phyloP scores from a whole-genome alignment of 1,139 yeast genomes.

The Hemisphaericaspora subhashii region DNA sequence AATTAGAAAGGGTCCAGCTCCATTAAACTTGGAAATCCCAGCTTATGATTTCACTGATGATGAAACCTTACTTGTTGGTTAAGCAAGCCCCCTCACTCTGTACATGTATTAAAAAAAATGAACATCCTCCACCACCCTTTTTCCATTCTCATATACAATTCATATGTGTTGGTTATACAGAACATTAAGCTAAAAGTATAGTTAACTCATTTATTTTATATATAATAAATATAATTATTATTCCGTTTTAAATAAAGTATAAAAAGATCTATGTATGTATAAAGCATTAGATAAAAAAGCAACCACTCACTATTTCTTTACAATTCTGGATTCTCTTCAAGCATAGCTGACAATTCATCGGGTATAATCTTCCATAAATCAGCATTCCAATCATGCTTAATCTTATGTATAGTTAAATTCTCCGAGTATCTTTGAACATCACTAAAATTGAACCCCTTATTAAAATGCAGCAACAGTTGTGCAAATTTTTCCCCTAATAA shows the following conservation, averaged over 20 bases:
- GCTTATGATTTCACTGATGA: slow-evolving; percentile 79
- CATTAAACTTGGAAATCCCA: slow-evolving; percentile 97
- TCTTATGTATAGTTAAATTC: slow-evolving; percentile 19
- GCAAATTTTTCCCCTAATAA: slow-evolving; percentile 22
- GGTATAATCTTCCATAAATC: slow-evolving; percentile 40
- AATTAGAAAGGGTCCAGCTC: slow-evolving; percentile 99
- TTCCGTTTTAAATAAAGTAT: no score
- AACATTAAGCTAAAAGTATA: slow-evolving; percentile 1
- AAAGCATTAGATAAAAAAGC: slow-evolving; percentile 14
- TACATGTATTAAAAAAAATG: slow-evolving; percentile 2
- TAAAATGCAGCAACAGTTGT: slow-evolving; percentile 20
- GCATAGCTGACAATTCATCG: slow-evolving; percentile 33
- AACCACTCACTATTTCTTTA: slow-evolving; percentile 4
- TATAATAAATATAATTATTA: slow-evolving; percentile 1
- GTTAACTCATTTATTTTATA: slow-evolving; percentile 3
- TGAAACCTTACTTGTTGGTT: slow-evolving; percentile 76
- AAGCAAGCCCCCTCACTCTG: slow-evolving; percentile 13
- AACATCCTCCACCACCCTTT: background rate
- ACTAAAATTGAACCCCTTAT: slow-evolving; percentile 11
- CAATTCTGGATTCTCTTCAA: slow-evolving; percentile 15
- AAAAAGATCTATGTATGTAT: no score
- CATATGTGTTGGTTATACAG: slow-evolving; percentile 4
- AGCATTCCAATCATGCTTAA: slow-evolving; percentile 23
- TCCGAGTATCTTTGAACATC: slow-evolving; percentile 13
- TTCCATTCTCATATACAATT: slow-evolving; percentile 3